These are phyloP conservation scores for Eimeria necatrix DNA, from an alignment of 169 alveolate species.

Conservation along the genomic window DNA sequence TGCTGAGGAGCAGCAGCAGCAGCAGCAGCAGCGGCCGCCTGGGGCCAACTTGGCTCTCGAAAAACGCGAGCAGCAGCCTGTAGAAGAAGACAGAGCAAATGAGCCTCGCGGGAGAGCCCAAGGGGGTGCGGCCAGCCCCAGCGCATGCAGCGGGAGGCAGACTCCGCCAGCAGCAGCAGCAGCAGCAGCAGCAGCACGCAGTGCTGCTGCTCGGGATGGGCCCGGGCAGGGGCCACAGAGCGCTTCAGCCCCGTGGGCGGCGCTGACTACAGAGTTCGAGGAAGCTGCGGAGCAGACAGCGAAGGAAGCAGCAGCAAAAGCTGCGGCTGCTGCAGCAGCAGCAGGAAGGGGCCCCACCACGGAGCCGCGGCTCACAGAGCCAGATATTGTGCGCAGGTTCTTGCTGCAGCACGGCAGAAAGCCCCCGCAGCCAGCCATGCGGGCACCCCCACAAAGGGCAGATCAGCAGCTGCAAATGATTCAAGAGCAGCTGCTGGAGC, in stretches of 20 bases:
- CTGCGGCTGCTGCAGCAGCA: slow-evolving; percentile 1
- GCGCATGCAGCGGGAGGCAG: neutral
- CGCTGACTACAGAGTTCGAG: slow-evolving; percentile 6
- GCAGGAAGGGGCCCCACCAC: neutral
- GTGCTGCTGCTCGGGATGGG: neutral
- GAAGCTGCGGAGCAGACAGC: slow-evolving; percentile 24
- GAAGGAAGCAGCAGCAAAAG: neutral
- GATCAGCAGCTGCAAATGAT: slow-evolving; percentile 54
- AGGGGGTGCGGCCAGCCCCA: no score
- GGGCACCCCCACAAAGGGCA: slow-evolving; percentile 59
- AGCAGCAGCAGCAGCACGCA: neutral
- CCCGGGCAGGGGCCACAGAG: no score
- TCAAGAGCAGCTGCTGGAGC: slow-evolving; percentile 55
- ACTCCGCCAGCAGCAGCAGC: neutral
- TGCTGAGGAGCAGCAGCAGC: neutral
- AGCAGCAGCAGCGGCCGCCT: slow-evolving; percentile 14
- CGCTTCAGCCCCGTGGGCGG: slow-evolving; percentile 1
- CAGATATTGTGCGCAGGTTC: slow-evolving; percentile 4
- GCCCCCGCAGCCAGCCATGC: neutral
- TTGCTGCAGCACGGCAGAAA: slow-evolving; percentile 25
- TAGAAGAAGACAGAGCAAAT: neutral
- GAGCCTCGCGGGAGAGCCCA: no score
- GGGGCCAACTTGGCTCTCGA: neutral
- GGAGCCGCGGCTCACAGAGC: neutral
- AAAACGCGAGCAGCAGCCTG: neutral